Evolutionary conservation across 1,139 yeast species (phyloP).

Genomic region (Saccharomycopsis hybrid): DNA sequence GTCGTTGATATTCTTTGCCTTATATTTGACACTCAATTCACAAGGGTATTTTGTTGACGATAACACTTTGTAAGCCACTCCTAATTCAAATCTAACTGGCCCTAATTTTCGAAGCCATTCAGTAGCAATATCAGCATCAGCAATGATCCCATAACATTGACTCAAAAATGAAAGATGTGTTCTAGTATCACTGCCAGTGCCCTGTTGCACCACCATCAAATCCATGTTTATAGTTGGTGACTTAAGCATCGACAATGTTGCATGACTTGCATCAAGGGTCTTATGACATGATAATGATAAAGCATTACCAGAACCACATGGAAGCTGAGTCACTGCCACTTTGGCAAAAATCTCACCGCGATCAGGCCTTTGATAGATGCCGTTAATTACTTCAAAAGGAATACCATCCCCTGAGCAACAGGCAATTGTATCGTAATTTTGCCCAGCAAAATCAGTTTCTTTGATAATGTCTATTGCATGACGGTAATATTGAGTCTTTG

Average conservation of each 20-base stretch:
- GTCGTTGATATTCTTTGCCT: constrained; percentile 47
- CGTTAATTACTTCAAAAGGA: constrained; percentile 91
- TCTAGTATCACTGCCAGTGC: constrained; percentile 32
- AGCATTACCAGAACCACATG: constrained; percentile 96
- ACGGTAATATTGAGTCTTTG: constrained; percentile 54
- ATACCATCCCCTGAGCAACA: constrained; percentile 97
- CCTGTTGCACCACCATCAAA: constrained; percentile 75
- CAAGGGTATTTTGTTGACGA: constrained; percentile 70
- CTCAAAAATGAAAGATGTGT: constrained; percentile 63
- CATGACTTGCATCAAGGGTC: constrained; percentile 56
- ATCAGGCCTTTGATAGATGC: constrained; percentile 61
- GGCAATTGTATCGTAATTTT: constrained; percentile 69
- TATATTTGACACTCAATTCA: constrained; percentile 65
- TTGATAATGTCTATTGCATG: constrained; percentile 75
- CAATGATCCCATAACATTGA: constrained; percentile 86
- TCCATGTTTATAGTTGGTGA: constrained; percentile 62
- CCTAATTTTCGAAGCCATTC: constrained; percentile 90
- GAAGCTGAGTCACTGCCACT: constrained; percentile 74
- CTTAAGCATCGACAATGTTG: constrained; percentile 69
- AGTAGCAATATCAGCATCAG: constrained; percentile 91
- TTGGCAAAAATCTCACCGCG: constrained; percentile 58
- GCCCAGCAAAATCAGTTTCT: constrained; percentile 21
- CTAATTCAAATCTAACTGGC: constrained; percentile 74
- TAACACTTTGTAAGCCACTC: constrained; percentile 60
- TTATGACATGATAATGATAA: constrained; percentile 79